A percentile compares a stretch with the other conserved stretches of the same genome.
These are phyloP conservation scores for Pleurotus pulmonarius DNA, from an alignment of 768 basidiomycete species.

Conservation along the genomic window DNA sequence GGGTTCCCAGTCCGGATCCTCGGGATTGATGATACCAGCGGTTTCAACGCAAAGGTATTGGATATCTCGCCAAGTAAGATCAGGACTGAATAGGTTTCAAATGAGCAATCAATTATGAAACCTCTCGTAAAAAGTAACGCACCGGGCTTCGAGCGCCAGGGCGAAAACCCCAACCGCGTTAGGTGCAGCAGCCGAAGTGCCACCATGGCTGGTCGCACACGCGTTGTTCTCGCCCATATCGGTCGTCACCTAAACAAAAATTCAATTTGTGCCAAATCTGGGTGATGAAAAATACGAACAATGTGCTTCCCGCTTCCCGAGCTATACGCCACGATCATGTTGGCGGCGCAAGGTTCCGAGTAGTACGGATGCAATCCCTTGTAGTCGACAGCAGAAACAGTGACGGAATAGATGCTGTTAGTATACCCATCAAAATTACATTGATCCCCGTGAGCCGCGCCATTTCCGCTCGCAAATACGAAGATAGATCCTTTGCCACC, in stretches of 20 bases:
- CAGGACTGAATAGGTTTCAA: conserved; percentile 53
- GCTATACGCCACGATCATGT: conserved; percentile 94
- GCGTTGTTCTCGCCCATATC: conserved; percentile 76
- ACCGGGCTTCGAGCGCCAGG: conserved; percentile 86
- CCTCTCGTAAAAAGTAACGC: conserved; percentile 14
- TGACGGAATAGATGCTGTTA: conserved; percentile 94
- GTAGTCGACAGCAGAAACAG: conserved; percentile 92
- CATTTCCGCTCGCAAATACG: conserved; percentile 97
- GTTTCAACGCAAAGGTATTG: conserved; percentile 85
- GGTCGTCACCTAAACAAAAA: conserved; percentile 73
- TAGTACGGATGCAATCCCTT: conserved; percentile 95
- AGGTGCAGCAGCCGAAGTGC: conserved; percentile 97
- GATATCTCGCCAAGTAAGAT: conserved; percentile 94
- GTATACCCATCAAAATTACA: conserved; percentile 99
- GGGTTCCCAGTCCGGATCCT: conserved; percentile 92
- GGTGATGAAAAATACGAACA: conserved; percentile 44
- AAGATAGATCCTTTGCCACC: conserved; percentile 89
- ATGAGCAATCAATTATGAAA: neutral
- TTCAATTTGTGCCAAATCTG: conserved; percentile 11
- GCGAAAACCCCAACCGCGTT: conserved; percentile 94
- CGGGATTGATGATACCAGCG: conserved; percentile 74
- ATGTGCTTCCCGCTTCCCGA: conserved; percentile 94
- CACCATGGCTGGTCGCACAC: conserved; percentile 84
- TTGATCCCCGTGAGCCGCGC: conserved; percentile 86
- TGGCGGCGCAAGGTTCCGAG: conserved; percentile 96